Evolutionary conservation across 192 early-diverging fungal genomes (phyloP), one percentile per base, ranked within the genome.

Genomic region (Diversispora epigaea): DNA sequence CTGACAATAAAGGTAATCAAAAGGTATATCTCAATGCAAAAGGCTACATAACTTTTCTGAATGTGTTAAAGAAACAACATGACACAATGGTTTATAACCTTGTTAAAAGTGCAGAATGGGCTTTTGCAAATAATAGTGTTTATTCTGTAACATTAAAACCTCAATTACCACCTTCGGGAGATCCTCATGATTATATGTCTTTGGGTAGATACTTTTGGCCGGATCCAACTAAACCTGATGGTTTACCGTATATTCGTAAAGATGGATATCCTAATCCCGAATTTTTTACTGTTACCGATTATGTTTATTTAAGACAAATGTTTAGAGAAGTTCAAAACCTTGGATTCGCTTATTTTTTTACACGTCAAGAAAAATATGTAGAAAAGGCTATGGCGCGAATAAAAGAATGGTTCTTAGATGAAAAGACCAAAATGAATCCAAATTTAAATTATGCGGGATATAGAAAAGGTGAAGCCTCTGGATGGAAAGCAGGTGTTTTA

Each of bases 161-260:
- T 17, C 78, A 79, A 54, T 64, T 78, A n/a, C 76, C 85, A 17
- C 83, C 86, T 0, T 85, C 86, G 14, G 65, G 63, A 3, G 78
- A 85, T 55, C 75, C 73, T 19, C 89, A 90, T 65, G 87, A 90
- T 67, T 90, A 83, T 76, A 80, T 83, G 43, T 87, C 87, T 10
- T 80, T 89, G 41, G 85, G 86, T 9, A 77, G 83, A 39, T 86
- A 88, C 79, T 90, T 79, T 71, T 88, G 87, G 87, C 89, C 86
- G 9, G 77, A 85, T 72, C 50, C 46, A 46, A 76, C 70, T 43
- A 55, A 60, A 50, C 61, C 78, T 15, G 32, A 77, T 50, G 80
- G 82, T 14, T 68, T 86, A 19, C 88, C 87, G 17, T 90, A 89
- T 56, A 67, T 81, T n/a, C 81, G 83, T 45, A 67, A 25, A 12